Base-by-base conservation (phyloP, 2,329 filamentous ascomycete genomes). In the Endothia cerciana region DNA sequence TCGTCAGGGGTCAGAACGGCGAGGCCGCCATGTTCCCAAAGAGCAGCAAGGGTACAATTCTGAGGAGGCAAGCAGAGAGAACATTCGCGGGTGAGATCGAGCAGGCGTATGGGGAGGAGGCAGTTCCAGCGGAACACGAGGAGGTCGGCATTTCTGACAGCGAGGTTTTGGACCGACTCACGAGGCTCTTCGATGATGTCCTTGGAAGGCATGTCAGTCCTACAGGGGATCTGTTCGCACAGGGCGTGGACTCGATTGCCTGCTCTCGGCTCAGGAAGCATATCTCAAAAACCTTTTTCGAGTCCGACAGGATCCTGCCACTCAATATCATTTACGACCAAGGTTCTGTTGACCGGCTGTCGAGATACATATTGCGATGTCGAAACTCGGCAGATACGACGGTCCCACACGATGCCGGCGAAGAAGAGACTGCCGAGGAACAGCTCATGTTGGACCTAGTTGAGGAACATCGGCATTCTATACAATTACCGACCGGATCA, bases 21-120 rank as follows among this genome's bases (percentile, higher is more conserved):
- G 65, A 70, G 1, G 62, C 61, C 66, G n/a, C 69, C 75, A 0
- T 74, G n/a, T 53, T 89, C 0, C 79, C 83, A 65, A 89, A 87
- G 73, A 89, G 84, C 67, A 89, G 85, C 68, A 90, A 90, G 73
- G 87, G 87, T 0, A 88, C 86, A 0, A 76, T 87, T 1, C 74
- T 90, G 19, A 78, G 87, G 30, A 76, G 74, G 15, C 78, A 78
- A 57, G 85, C 83, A 0, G 85, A 88, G 65, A 77, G 81, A 53
- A 75, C 75, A 8, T 89, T 85, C 69, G 72, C 74, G 1, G 64
- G 75, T 0, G 66, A 77, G 0, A 88, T 89, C 28, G 75, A 81
- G 10, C 59, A 69, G 1, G 79, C 81, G 0, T 89, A 88, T 51
- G 49, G 71, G 61, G 10, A 68, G 58, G 57, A 68, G 55, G 28